Percentiles rank a stretch among this genome's conserved stretches.
These are phyloP conservation scores for Leucosporidium scottii DNA, from an alignment of 768 basidiomycete species.

Conservation along the genomic window DNA sequence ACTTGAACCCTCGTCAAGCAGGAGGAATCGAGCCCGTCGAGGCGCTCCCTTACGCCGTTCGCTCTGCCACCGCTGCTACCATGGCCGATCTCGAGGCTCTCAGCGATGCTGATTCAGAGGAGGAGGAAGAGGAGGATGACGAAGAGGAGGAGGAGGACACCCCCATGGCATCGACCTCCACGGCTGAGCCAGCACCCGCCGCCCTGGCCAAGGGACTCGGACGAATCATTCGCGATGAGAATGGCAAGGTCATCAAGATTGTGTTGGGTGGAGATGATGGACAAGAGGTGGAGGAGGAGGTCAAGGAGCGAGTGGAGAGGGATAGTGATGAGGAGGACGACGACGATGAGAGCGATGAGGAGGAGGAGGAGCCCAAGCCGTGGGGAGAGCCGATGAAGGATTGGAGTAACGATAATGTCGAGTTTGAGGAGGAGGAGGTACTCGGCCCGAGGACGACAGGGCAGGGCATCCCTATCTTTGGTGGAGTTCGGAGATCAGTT, in stretches of 20 bases:
- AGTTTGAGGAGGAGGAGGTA: conserved; percentile 8
- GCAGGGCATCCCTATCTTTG: conserved; percentile 30
- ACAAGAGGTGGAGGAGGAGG: conserved; percentile 41
- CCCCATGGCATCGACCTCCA: neutral
- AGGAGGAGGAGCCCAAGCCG: conserved; percentile 17
- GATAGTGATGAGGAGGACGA: conserved; percentile 42
- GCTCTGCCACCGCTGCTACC: conserved; percentile 14
- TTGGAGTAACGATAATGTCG: conserved; percentile 5
- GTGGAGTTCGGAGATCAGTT: neutral
- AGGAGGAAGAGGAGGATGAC: conserved; percentile 12
- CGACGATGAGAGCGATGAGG: conserved; percentile 26
- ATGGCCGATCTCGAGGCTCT: conserved; percentile 16
- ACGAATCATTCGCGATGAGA: conserved; percentile 69
- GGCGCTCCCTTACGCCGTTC: conserved; percentile 10
- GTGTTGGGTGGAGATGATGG: conserved; percentile 34
- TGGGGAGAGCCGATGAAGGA: conserved; percentile 32
- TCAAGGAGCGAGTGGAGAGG: conserved; percentile 20
- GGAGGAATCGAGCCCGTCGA: conserved; percentile 30
- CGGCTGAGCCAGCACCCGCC: too few species aligned
- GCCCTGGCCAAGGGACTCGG: conserved; percentile 61
- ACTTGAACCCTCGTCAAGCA: conserved; percentile 23
- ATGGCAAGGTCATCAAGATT: conserved; percentile 61
- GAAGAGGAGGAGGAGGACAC: conserved; percentile 2
- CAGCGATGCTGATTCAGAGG: neutral
- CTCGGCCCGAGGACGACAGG: conserved; percentile 2